Base-by-base conservation (phyloP, 169 alveolate genomes). In the Plasmodium gaboni region DNA sequence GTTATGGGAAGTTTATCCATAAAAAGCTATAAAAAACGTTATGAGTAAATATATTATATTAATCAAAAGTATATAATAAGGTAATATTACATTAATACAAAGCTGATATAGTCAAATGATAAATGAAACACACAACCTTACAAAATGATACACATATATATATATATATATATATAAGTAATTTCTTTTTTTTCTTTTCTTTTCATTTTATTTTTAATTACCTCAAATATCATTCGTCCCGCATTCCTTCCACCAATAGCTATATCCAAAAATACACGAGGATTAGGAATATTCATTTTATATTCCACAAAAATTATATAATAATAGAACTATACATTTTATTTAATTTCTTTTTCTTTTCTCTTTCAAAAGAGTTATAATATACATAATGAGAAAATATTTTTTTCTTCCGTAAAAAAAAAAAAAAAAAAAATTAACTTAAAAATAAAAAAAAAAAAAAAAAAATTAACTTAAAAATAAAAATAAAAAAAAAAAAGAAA, bases 1-100 rank as follows among this genome's bases (percentile, higher is more conserved):
- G 98, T 96, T 88, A 92, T 85, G 8, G 98, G 98, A 28, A 93
- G 83, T 61, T 93, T 87, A 88, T 95, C 97, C 93, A 91, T 93
- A 87, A 94, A 95, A 7, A 95, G 95, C 97, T 95, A 44, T 86
- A 72, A 4, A 70, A 55, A 64, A 44, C 7, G 28, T 28, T 28
- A 28, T 28, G 42, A 28, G 42, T 28, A 28, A 28, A 28, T 3
- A 28, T 28, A 28, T 28, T 28, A 28, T 28, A 28, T 28, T 28
- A 28, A 28, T 28, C 42, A 28, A 28, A 28, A 28, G 42, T 28
- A 28, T 28, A 28, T 28, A 28, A 28, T 28, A 1, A 28, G 0
- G 42, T 28, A 2, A 28, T 28, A 3, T 28, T 28, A 28, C 6
- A 28, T 28, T 28, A 28, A 28, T 28, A 28, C 6, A 28, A 28